Evolutionary conservation across 371 early-diverging fungal species (phyloP).

Genomic region (Syncephalastrum sp.): DNA sequence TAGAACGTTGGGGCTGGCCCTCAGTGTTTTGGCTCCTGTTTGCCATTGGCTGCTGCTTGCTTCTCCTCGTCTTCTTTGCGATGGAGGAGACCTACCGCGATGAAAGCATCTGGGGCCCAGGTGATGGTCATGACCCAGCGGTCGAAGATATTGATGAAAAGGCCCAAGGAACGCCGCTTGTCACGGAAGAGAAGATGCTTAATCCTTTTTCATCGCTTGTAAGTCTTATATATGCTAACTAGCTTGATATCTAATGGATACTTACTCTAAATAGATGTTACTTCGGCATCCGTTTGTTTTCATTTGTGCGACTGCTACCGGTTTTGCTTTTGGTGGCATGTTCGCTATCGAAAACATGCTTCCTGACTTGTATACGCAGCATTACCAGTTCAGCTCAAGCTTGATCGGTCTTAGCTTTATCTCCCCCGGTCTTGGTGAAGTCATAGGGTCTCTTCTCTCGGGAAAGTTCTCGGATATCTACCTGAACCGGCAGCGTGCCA

Average conservation of each 20-base stretch:
- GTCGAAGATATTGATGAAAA: conserved; percentile 10
- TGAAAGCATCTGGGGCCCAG: conserved; percentile 35
- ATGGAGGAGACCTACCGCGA: conserved; percentile 75
- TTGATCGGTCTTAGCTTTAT: conserved; percentile 42
- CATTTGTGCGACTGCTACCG: conserved; percentile 50
- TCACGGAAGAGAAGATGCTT: conserved; percentile 23
- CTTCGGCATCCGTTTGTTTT: conserved; percentile 56
- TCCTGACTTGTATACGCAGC: conserved; percentile 31
- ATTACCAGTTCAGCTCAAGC: conserved; percentile 35
- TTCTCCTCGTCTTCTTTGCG: conserved; percentile 39
- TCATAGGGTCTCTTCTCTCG: conserved; percentile 52
- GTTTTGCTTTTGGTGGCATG: conserved; percentile 59
- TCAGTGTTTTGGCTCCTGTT: conserved; percentile 31
- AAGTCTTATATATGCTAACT: conserved; percentile 3
- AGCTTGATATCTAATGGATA: neutral
- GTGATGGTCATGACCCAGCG: conserved; percentile 9
- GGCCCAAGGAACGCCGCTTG: conserved; percentile 8
- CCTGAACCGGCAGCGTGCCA: conserved; percentile 39
- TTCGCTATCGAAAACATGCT: conserved; percentile 53
- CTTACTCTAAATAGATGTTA: conserved; percentile 23
- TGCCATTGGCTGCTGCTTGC: conserved; percentile 21
- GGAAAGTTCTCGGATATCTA: conserved; percentile 54
- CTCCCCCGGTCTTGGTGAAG: conserved; percentile 53
- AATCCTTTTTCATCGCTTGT: conserved; percentile 41
- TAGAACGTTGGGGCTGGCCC: conserved; percentile 31